Evolutionary conservation across 2,329 filamentous ascomycete species (phyloP).

Genomic region (Neopestalotiopsis clavispora): DNA sequence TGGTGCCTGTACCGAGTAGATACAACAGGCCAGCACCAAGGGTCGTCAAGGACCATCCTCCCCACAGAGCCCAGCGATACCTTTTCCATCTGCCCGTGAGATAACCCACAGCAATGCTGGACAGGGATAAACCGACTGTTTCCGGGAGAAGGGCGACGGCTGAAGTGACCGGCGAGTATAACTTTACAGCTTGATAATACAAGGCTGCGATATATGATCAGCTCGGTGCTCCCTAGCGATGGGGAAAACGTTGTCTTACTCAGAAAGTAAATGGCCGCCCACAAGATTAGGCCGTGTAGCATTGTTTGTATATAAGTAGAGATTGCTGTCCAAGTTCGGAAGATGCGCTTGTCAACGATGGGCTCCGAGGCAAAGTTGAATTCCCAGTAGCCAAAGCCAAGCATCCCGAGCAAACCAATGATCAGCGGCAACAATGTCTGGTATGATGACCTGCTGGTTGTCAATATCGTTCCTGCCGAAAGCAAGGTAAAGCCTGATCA

Average conservation of each 20-base stretch:
- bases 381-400: constrained; percentile 61
- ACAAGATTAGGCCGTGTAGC: constrained; percentile 24
- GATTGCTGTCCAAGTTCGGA: constrained; percentile 23
- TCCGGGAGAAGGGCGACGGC: constrained; percentile 64
- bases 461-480: not conserved
- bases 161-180: constrained; percentile 57
- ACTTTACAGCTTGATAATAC: constrained; percentile 57
- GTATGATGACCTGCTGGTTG: constrained; percentile 47
- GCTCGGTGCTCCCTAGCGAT: not conserved
- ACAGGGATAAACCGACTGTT: constrained; percentile 67
- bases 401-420: constrained; percentile 56
- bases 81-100: constrained; percentile 44
- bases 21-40: constrained; percentile 61
- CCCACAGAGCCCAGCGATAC: constrained; percentile 25
- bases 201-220: constrained; percentile 37
- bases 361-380: constrained; percentile 54
- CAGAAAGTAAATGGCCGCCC: constrained; percentile 36
- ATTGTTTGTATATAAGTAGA: constrained; percentile 24
- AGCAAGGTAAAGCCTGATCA: too few species aligned
- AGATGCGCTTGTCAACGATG: constrained; percentile 23
- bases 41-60: constrained; percentile 49
- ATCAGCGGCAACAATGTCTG: constrained; percentile 66
- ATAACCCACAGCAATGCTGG: constrained; percentile 57
- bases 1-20: constrained; percentile 52
- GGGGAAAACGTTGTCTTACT: constrained; percentile 18